These are phyloP conservation scores for Blastocystis hominis DNA, from an alignment of 352 stramenopile species.

Conservation along the genomic window DNA sequence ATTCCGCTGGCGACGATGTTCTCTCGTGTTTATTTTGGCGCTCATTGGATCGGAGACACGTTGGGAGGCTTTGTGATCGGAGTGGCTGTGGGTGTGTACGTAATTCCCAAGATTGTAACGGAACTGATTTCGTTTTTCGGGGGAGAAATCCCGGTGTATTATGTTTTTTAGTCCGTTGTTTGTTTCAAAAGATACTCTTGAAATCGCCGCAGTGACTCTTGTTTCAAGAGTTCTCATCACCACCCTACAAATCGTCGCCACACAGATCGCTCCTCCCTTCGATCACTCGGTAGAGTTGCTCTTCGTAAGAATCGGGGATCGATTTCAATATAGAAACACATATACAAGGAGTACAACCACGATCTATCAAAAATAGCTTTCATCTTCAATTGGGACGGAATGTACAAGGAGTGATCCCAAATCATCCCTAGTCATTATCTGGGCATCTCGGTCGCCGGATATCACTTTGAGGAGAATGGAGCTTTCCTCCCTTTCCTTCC, in stretches of 20 bases:
- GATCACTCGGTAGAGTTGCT: background rate
- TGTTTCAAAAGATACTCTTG: background rate
- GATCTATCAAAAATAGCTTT: background rate
- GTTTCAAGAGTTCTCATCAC: background rate
- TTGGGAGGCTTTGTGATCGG: slow-evolving; percentile 41
- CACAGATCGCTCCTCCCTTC: background rate
- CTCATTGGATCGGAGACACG: slow-evolving; percentile 57
- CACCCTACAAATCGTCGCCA: background rate
- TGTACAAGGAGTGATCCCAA: background rate
- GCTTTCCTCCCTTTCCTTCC: slow-evolving; percentile 43
- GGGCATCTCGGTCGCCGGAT: background rate
- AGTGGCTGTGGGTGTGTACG: slow-evolving; percentile 35
- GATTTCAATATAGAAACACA: too few species aligned
- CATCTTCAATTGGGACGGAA: slow-evolving; percentile 28
- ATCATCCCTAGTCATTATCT: slow-evolving; percentile 1
- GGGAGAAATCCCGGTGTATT: background rate
- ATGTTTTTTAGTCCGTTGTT: slow-evolving; percentile 23
- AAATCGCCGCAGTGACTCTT: background rate
- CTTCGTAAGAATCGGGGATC: background rate
- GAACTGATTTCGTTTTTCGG: background rate
- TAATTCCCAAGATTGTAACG: slow-evolving; percentile 14
- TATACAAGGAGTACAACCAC: too few species aligned
- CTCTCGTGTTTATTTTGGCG: slow-evolving; percentile 48
- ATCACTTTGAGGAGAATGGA: slow-evolving; percentile 30
- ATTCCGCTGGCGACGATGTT: slow-evolving; percentile 55